phyloP scores from a whole-genome alignment of 345 rosid species.

The Crucihimalaya himalaica region DNA sequence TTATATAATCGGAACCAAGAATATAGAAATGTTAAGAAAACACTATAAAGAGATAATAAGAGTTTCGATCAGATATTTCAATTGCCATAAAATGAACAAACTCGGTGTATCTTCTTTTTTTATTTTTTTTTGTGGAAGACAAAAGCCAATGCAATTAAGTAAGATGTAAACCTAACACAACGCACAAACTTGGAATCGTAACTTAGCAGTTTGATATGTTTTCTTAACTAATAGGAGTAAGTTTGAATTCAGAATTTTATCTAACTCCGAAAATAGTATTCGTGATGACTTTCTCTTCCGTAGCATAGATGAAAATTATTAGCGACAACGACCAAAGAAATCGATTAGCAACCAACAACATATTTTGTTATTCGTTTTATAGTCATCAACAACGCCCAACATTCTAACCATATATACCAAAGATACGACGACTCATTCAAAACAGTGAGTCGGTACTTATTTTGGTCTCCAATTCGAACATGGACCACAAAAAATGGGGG shows the following conservation, averaged over 20 bases:
- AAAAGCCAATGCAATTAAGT: too few relatives aligned
- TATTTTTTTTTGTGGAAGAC: too few relatives aligned
- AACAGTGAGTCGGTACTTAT: neutral
- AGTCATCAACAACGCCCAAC: neutral
- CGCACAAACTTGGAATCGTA: neutral
- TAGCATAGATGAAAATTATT: neutral
- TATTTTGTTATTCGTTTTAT: neutral
- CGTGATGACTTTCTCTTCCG: neutral
- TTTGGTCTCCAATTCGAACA: neutral
- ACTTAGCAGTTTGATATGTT: neutral
- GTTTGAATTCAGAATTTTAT: neutral
- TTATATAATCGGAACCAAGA: neutral
- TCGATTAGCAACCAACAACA: neutral
- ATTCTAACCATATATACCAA: neutral
- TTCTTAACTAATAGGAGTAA: neutral
- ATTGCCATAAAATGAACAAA: neutral
- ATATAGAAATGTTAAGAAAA: too few relatives aligned
- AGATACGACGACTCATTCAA: neutral
- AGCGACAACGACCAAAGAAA: neutral
- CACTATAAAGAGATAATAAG: too few relatives aligned
- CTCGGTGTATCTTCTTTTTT: neutral
- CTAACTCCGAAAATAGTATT: neutral
- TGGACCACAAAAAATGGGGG: conserved; percentile 1
- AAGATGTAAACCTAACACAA: neutral
- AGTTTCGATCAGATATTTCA: neutral